These are phyloP conservation scores for Lentinula raphanica DNA, from an alignment of 768 basidiomycete species.

Conservation along the genomic window DNA sequence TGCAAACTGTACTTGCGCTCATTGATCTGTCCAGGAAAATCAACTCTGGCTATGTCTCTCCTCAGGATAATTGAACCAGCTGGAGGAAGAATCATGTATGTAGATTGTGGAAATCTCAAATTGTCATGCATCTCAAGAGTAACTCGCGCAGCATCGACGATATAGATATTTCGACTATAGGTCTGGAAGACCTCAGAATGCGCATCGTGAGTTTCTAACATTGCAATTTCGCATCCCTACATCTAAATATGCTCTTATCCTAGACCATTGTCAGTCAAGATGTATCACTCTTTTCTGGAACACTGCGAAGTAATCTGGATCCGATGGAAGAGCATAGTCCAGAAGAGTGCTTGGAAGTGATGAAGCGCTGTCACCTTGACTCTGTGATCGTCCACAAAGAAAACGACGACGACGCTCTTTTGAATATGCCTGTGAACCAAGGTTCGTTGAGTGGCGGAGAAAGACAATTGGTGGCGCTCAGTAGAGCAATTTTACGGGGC, in stretches of 20 bases:
- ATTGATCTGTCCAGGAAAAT: constrained; percentile 36
- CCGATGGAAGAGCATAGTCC: constrained; percentile 55
- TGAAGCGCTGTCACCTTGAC: constrained; percentile 59
- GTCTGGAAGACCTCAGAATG: constrained; percentile 62
- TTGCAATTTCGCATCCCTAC: neutral
- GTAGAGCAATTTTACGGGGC: constrained; percentile 60
- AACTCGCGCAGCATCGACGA: constrained; percentile 51
- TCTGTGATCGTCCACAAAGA: constrained; percentile 35
- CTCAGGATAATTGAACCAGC: constrained; percentile 60
- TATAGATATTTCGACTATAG: constrained; percentile 62
- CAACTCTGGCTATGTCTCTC: constrained; percentile 51
- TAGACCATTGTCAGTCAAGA: constrained; percentile 75
- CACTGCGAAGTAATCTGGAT: constrained; percentile 68
- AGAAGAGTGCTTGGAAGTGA: constrained; percentile 59
- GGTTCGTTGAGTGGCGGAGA: constrained; percentile 74
- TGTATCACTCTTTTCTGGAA: constrained; percentile 69
- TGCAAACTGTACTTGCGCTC: neutral
- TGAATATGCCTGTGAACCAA: constrained; percentile 62
- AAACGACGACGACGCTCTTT: constrained; percentile 28
- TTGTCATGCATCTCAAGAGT: neutral
- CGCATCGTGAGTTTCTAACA: constrained; percentile 44
- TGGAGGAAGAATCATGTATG: constrained; percentile 54
- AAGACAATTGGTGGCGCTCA: constrained; percentile 66
- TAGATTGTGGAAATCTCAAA: neutral
- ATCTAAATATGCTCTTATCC: neutral